phyloP scores from a whole-genome alignment of 805 yeast genomes.

The Myxozyma mucilagina region DNA sequence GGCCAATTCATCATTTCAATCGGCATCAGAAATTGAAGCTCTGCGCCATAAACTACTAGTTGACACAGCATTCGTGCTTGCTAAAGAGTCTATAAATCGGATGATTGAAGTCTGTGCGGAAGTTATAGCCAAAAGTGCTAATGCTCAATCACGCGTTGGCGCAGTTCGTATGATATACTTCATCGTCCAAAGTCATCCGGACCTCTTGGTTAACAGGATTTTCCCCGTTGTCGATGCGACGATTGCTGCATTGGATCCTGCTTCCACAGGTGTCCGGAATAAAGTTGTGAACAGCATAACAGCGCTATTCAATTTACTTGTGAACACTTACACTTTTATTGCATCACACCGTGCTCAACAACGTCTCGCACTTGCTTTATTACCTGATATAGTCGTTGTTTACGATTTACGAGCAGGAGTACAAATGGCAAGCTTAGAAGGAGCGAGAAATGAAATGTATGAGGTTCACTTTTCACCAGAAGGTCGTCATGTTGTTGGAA shows the following conservation, averaged over 20 bases:
- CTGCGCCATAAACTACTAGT: conserved; percentile 22
- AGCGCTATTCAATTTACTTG: conserved; percentile 23
- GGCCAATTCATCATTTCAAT: background rate
- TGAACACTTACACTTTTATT: conserved; percentile 23
- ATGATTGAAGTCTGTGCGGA: conserved; percentile 23
- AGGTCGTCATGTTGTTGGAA: conserved; percentile 31
- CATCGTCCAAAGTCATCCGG: conserved; percentile 16
- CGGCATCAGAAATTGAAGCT: background rate
- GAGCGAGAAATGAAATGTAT: conserved; percentile 16
- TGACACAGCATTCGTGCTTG: conserved; percentile 7
- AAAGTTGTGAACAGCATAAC: conserved; percentile 27
- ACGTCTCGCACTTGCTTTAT: conserved; percentile 30
- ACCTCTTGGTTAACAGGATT: conserved; percentile 21
- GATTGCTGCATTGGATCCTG: conserved; percentile 26
- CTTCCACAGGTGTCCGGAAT: conserved; percentile 21
- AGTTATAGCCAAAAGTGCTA: conserved; percentile 12
- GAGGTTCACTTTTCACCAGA: conserved; percentile 32
- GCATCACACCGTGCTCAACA: conserved; percentile 35
- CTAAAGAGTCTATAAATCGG: conserved; percentile 18
- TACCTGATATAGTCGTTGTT: conserved; percentile 30
- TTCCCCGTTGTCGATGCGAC: conserved; percentile 31
- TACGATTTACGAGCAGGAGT: conserved; percentile 34
- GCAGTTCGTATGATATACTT: conserved; percentile 23
- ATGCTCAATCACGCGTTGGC: conserved; percentile 24
- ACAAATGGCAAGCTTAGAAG: conserved; percentile 31